Percentiles rank a stretch among this genome's conserved stretches.
These are phyloP conservation scores for Dothistroma pini DNA, from an alignment of 2,329 filamentous ascomycete genomes.

Conservation along the genomic window DNA sequence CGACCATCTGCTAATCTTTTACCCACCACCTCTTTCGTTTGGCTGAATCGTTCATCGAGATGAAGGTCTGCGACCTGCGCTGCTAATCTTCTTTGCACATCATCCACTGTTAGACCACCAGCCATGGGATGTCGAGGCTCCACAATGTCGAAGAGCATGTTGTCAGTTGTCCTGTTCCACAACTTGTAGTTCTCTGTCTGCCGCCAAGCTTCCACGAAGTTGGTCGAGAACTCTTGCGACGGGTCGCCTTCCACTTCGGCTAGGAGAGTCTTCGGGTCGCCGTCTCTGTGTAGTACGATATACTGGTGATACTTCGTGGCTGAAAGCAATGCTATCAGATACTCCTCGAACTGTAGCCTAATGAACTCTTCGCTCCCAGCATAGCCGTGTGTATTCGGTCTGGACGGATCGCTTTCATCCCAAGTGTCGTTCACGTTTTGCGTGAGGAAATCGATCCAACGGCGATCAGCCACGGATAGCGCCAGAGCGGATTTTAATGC, in stretches of 20 bases:
- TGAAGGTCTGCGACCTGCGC: conserved; percentile 93
- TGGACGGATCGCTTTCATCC: conserved; percentile 84
- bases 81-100: conserved; percentile 83
- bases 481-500: conserved; percentile 71
- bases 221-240: conserved; percentile 72
- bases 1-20: conserved; percentile 83
- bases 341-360: conserved; percentile 93
- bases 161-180: conserved; percentile 70
- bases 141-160: conserved; percentile 88
- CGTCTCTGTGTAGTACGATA: conserved; percentile 40
- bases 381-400: conserved; percentile 93
- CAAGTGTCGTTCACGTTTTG: conserved; percentile 94
- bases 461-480: conserved; percentile 79
- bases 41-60: conserved; percentile 82
- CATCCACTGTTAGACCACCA: conserved; percentile 87
- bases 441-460: conserved; percentile 95
- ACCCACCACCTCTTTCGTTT: conserved; percentile 79
- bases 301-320: conserved; percentile 78
- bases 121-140: conserved; percentile 92
- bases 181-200: conserved; percentile 87
- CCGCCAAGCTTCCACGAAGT: conserved; percentile 86
- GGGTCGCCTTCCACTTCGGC: conserved; percentile 75
- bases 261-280: conserved; percentile 58
- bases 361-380: conserved; percentile 97
- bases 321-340: conserved; percentile 82